Base-by-base conservation (phyloP, 2,329 filamentous ascomycete genomes). In the Diaporthe capsici region DNA sequence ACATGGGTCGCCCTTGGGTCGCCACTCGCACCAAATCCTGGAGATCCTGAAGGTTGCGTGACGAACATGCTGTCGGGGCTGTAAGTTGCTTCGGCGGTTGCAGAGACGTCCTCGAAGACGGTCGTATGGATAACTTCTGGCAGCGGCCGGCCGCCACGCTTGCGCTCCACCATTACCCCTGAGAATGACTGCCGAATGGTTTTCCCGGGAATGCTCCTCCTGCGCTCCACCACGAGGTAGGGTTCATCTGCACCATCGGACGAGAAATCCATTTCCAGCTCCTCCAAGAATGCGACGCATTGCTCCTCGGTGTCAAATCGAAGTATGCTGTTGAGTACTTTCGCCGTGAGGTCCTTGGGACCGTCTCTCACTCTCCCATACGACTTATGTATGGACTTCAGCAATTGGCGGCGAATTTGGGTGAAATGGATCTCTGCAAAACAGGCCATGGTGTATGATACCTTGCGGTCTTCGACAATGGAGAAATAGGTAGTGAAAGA, bases 401-500 rank as follows among this genome's bases (percentile, higher is more conserved):
- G 81, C 22, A 92, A 89, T 17, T 88, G 87, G 72, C 90, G 90
- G 55, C 92, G 90, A 44, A 93, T 84, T 49, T 87, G 86, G 55
- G 90, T 89, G 75, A 94, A 93, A 79, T 92, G 91, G n/a, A 92
- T 90, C 79, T 93, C 92, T 9, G 91, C 91, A 76, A 94, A 89
- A 78, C 92, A 93, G 20, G 91, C 92, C 90, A 93, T 92, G 1
- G 91, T 92, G 80, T 93, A 94, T 0, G 92, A 93, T 3, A 92
- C 88, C 22, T 85, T 83, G 0, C 86, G 84, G 55, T 88, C 86
- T 78, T 90, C 86, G 39, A 93, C 84, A 65, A 93, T 91, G 34
- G 88, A 86, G 80, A 93, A 93, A 81, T 90, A 93, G 25, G 88
- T 86, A 34, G 86, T 84, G 60, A 87, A 90, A 8, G 86, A 85